These are phyloP conservation scores for Stachybotrys chlorohalonatus DNA, from an alignment of 2,329 filamentous ascomycete genomes.

Conservation along the genomic window DNA sequence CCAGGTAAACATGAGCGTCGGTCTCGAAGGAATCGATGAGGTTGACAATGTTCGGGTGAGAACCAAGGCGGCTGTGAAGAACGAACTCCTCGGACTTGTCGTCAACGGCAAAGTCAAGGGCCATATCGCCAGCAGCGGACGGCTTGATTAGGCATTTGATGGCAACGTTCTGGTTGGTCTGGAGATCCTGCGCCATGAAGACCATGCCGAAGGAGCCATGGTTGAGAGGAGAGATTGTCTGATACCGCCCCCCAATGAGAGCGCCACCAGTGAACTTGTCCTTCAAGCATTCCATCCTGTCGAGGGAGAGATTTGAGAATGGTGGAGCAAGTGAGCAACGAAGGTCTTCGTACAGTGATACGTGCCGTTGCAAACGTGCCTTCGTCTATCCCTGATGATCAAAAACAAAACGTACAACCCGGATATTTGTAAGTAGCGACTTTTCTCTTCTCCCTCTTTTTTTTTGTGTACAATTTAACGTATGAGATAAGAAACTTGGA, in stretches of 20 bases:
- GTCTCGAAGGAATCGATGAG: slow-evolving; percentile 88
- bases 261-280: slow-evolving; percentile 71
- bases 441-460: neutral
- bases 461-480: slow-evolving; percentile 1
- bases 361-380: neutral
- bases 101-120: slow-evolving; percentile 62
- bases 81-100: slow-evolving; percentile 74
- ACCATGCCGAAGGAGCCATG: slow-evolving; percentile 99
- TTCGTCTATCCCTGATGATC: neutral
- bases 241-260: slow-evolving; percentile 80
- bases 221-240: slow-evolving; percentile 89
- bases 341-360: neutral
- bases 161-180: slow-evolving; percentile 72
- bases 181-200: slow-evolving; percentile 77
- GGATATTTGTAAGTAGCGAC: neutral
- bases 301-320: neutral
- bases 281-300: slow-evolving; percentile 73
- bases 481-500: slow-evolving; percentile 5
- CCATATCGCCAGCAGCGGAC: slow-evolving; percentile 49
- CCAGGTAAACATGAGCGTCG: slow-evolving; percentile 78
- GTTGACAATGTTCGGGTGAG: slow-evolving; percentile 90
- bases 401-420: neutral
- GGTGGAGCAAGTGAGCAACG: neutral
- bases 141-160: slow-evolving; percentile 95
- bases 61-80: slow-evolving; percentile 69